These are phyloP conservation scores for Clonostachys chloroleuca DNA, from an alignment of 2,329 filamentous ascomycete species.

Conservation along the genomic window DNA sequence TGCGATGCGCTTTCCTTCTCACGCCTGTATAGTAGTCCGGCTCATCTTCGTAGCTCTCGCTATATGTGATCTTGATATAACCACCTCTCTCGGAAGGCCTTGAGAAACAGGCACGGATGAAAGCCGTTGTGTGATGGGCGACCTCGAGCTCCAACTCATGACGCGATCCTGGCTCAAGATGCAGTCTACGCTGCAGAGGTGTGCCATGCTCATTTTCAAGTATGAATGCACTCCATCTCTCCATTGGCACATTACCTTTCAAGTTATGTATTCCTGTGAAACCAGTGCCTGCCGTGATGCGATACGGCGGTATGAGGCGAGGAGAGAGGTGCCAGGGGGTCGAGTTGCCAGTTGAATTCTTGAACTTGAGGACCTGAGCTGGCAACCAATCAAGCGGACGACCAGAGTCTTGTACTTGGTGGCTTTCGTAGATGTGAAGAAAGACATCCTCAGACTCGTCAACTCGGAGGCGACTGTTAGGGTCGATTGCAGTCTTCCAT, in stretches of 20 bases:
- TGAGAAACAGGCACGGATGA: constrained; percentile 10
- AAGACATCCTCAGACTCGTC: constrained; percentile 29
- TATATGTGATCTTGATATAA: constrained; percentile 16
- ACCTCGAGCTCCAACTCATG: constrained; percentile 10
- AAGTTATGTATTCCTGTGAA: constrained; percentile 13
- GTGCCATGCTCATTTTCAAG: constrained; percentile 1
- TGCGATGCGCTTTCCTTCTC: constrained; percentile 26
- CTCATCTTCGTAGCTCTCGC: constrained; percentile 23
- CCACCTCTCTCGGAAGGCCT: not conserved
- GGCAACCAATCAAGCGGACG: constrained; percentile 4
- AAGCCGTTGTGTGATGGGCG: constrained; percentile 15
- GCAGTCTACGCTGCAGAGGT: too few relatives aligned
- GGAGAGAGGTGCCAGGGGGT: constrained; percentile 28
- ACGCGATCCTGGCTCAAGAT: too few relatives aligned
- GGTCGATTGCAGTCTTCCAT: constrained; percentile 16
- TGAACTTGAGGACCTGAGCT: constrained; percentile 18
- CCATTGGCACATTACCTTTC: constrained; percentile 3
- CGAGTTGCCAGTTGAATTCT: constrained; percentile 28
- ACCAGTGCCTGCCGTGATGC: constrained; percentile 12
- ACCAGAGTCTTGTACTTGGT: too few relatives aligned
- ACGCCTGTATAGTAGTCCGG: constrained; percentile 30
- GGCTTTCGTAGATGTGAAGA: constrained; percentile 25
- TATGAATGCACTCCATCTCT: constrained; percentile 8
- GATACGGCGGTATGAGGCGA: constrained; percentile 25
- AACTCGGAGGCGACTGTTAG: constrained; percentile 13